Percentiles rank a stretch among this genome's conserved stretches.
Conservation (phyloP, 345 rosid species). For the Euclidium syriacum region DNA sequence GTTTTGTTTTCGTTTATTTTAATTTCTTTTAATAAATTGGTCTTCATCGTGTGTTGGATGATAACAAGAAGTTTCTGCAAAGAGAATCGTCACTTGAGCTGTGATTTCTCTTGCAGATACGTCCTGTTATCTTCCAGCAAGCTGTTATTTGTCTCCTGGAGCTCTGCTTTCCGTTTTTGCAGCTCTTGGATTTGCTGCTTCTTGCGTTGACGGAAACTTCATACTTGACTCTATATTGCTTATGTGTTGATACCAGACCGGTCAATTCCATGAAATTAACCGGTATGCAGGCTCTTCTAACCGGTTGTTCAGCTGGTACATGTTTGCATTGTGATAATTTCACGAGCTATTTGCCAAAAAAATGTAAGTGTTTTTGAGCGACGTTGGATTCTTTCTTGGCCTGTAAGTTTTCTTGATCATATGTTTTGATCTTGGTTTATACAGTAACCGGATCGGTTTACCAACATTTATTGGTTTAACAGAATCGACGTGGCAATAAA, state of each 20-base stretch:
- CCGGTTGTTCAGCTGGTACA: constrained; percentile 97
- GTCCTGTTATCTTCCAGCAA: too few species aligned
- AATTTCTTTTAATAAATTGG: too few species aligned
- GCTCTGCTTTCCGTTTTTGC: too few species aligned
- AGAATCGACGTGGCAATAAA: constrained; percentile 66
- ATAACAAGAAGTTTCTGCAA: too few species aligned
- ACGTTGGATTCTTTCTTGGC: constrained; percentile 89
- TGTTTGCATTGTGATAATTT: constrained; percentile 77
- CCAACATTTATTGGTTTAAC: constrained; percentile 21
- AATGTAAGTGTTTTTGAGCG: constrained; percentile 96
- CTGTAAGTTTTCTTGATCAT: constrained; percentile 42
- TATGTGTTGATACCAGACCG: constrained; percentile 5
- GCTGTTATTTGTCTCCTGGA: too few species aligned
- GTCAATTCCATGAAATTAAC: background rate
- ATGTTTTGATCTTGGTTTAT: background rate
- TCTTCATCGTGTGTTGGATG: too few species aligned
- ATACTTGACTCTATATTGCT: too few species aligned
- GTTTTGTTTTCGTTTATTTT: too few species aligned
- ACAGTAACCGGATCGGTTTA: background rate
- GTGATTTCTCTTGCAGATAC: too few species aligned
- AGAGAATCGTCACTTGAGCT: too few species aligned
- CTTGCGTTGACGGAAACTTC: too few species aligned
- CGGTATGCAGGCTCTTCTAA: constrained; percentile 68
- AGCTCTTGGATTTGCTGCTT: too few species aligned
- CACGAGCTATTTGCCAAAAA: constrained; percentile 48